Percentiles rank a stretch among this genome's conserved stretches.
These are phyloP conservation scores for Scalesia atractyloides DNA, from an alignment of 129 eudicot species.

Conservation along the genomic window DNA sequence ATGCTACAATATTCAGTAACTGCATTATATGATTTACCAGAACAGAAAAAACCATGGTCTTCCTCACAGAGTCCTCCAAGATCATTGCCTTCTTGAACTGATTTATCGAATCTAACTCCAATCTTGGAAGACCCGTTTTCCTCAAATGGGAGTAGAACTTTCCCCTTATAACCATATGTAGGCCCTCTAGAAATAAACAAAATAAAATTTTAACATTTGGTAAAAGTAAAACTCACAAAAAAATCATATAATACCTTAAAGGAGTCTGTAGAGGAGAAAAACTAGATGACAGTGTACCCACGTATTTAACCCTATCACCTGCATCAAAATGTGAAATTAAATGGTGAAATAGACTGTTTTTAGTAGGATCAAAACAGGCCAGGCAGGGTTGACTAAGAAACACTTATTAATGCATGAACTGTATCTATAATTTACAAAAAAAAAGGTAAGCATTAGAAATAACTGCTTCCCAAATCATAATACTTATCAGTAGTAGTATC, in stretches of 20 bases:
- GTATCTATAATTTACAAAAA: too few relatives aligned
- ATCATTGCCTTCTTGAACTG: constrained; percentile 84
- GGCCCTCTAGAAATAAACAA: constrained; percentile 57
- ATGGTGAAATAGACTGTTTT: neutral
- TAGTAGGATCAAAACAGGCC: neutral
- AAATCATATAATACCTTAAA: constrained; percentile 47
- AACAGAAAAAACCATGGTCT: constrained; percentile 86
- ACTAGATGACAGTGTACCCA: constrained; percentile 63
- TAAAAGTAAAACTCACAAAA: neutral
- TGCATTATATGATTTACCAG: constrained; percentile 50
- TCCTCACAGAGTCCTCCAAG: constrained; percentile 93
- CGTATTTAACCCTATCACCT: constrained; percentile 91
- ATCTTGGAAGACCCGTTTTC: constrained; percentile 84
- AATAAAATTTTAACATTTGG: neutral
- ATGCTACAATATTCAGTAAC: neutral
- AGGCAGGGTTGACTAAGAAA: neutral
- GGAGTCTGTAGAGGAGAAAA: constrained; percentile 52
- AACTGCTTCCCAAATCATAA: neutral
- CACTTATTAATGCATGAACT: neutral
- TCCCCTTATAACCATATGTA: constrained; percentile 70
- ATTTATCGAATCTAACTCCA: constrained; percentile 87
- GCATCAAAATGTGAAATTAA: constrained; percentile 25
- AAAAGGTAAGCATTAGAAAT: neutral
- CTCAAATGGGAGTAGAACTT: constrained; percentile 83
- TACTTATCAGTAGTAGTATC: neutral